Base-by-base conservation (phyloP, 139 green algal species). In the Micromonas commoda region DNA sequence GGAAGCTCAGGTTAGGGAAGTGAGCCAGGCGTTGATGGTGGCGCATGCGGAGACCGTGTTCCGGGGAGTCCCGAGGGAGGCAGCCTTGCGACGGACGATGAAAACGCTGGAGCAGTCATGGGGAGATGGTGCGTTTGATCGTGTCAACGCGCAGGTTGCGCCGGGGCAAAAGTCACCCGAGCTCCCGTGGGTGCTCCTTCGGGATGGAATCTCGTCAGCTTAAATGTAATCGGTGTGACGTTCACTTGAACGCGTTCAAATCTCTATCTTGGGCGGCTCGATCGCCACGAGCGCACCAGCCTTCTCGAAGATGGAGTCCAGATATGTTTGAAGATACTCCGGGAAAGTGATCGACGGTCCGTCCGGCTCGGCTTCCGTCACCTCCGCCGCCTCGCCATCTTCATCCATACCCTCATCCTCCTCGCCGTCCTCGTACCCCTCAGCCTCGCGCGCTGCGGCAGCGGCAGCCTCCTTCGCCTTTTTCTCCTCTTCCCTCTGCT, bases 41-140 rank as follows among this genome's bases (percentile, higher is more conserved):
- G 37, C 38, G 37, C 68, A 75, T 37, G 68, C 21, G 2, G 68
- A 75, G 21, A 38, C 24, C n/a, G 34, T 61, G 16, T 63, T 75
- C 5, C 64, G 64, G 23, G 45, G 45, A 9, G 45, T 57, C 9
- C 9, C 9, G 9, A 9, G 45, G 9, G 45, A 57, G 45, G 9
- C 9, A 9, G 45, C 45, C 9, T 57, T 57, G 9, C 9, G 16
- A 16, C 9, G 45, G 45, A 57, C 45, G 45, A 9, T 57, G 9
- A 16, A 57, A 57, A 16, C 45, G 45, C 45, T 57, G 9, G 45
- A 57, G 16, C 9, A 9, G 45, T 9, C 45, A 16, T 57, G 45
- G 45, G 45, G 45, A 9, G 45, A 16, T 23, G 45, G 45, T 16
- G 45, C 45, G 45, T 57, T 57, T n/a, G n/a, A n/a, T n/a, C n/a